phyloP scores from a whole-genome alignment of 2,329 filamentous ascomycete species.

The Sordariomycetes sp. region DNA sequence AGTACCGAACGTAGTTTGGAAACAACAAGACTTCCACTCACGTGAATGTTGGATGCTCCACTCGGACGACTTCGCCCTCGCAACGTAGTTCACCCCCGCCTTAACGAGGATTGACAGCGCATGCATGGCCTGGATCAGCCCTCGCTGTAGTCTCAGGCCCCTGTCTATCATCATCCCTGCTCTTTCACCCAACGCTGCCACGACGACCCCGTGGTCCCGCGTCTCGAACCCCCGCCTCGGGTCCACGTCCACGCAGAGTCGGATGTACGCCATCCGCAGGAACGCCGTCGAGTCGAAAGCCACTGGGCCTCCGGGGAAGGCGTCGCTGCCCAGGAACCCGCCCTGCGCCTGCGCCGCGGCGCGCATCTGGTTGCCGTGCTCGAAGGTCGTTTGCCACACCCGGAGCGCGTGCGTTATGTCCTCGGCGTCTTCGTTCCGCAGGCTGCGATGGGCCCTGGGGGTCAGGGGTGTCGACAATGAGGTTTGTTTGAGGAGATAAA shows the following conservation, averaged over 20 bases:
- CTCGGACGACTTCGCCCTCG: constrained; percentile 47
- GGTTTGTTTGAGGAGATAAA: constrained; percentile 58
- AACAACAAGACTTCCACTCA: constrained; percentile 24
- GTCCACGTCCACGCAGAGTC: constrained; percentile 51
- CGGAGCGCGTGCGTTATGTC: constrained; percentile 43
- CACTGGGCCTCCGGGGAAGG: constrained; percentile 47
- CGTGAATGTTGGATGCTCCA: constrained; percentile 54
- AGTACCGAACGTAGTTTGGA: not conserved
- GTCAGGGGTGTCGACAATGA: constrained; percentile 37
- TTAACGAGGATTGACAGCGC: constrained; percentile 58
- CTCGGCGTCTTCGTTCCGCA: constrained; percentile 45
- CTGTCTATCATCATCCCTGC: constrained; percentile 40
- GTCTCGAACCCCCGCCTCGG: constrained; percentile 54
- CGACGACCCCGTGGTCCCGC: constrained; percentile 51
- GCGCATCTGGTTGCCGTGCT: constrained; percentile 41
- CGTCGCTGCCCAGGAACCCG: constrained; percentile 24
- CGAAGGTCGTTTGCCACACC: constrained; percentile 48
- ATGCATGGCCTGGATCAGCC: constrained; percentile 58
- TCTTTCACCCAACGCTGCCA: constrained; percentile 46
- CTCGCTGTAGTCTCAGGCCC: constrained; percentile 48
- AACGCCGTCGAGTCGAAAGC: constrained; percentile 56
- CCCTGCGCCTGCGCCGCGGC: constrained; percentile 27
- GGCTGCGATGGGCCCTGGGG: constrained; percentile 36
- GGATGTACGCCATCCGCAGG: constrained; percentile 50
- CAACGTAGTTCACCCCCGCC: constrained; percentile 50